These are phyloP conservation scores for Excoecaria agallocha DNA, from an alignment of 345 rosid genomes.

Conservation along the genomic window DNA sequence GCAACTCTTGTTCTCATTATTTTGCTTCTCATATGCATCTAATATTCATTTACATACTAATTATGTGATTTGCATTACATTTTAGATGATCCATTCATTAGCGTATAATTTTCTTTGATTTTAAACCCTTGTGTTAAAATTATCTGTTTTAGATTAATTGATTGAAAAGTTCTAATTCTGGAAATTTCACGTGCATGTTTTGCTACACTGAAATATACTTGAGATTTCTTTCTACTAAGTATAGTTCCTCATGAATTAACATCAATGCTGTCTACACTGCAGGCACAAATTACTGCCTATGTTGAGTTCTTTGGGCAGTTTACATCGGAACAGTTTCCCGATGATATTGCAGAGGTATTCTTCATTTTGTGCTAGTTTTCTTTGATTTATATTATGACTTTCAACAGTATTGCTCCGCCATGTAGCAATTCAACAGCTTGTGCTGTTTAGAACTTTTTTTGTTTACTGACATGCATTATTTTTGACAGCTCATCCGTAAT, in stretches of 20 bases:
- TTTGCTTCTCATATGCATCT: neutral
- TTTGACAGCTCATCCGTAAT: slow-evolving; percentile 69
- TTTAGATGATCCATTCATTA: neutral
- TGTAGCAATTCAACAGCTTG: neutral
- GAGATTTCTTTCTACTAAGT: neutral
- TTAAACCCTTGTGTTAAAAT: neutral
- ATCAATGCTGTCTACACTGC: slow-evolving; percentile 3
- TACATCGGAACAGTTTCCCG: slow-evolving; percentile 88
- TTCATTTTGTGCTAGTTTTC: neutral
- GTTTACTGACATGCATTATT: slow-evolving; percentile 21
- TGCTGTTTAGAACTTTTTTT: slow-evolving; percentile 11
- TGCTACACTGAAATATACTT: too few relatives aligned
- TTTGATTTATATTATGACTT: slow-evolving; percentile 3
- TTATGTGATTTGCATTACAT: neutral
- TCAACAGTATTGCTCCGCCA: neutral
- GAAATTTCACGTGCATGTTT: neutral
- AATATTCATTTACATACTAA: too few relatives aligned
- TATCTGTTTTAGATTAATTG: neutral
- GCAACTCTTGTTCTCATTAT: neutral
- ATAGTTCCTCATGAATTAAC: slow-evolving; percentile 7
- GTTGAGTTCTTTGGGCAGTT: slow-evolving; percentile 92
- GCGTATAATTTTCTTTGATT: neutral
- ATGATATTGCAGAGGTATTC: slow-evolving; percentile 88
- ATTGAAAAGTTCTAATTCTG: neutral
- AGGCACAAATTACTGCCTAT: slow-evolving; percentile 93